phyloP scores from a whole-genome alignment of 768 basidiomycete genomes.

The Amanita exitialis region DNA sequence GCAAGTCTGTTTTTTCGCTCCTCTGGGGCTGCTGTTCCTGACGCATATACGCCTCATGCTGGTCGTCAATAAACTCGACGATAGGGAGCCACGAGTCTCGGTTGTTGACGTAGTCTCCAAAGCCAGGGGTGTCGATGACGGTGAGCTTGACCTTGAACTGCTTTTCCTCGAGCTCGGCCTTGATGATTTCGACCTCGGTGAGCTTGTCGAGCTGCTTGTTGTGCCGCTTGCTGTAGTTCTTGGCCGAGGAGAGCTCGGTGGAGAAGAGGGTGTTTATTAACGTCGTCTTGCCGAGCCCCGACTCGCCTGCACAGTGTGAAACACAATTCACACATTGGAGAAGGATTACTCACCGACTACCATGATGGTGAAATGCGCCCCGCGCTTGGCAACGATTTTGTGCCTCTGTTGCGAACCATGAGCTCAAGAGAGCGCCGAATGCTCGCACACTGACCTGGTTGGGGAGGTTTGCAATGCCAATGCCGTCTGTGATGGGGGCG shows the following conservation, averaged over 20 bases:
- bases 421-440: slow-evolving; percentile 16
- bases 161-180: slow-evolving; percentile 98
- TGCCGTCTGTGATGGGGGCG: slow-evolving; percentile 55
- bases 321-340: background rate
- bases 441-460: slow-evolving; percentile 66
- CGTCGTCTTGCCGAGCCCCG: slow-evolving; percentile 94
- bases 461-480: slow-evolving; percentile 93
- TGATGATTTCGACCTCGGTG: slow-evolving; percentile 98
- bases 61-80: slow-evolving; percentile 96
- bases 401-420: slow-evolving; percentile 58
- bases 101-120: slow-evolving; percentile 99
- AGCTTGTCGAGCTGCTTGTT: slow-evolving; percentile 97
- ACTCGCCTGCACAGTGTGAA: slow-evolving; percentile 58
- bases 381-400: slow-evolving; percentile 97
- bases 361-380: slow-evolving; percentile 98
- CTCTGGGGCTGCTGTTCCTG: slow-evolving; percentile 99
- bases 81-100: slow-evolving; percentile 97
- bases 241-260: slow-evolving; percentile 85
- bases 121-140: slow-evolving; percentile 98
- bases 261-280: slow-evolving; percentile 99
- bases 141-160: slow-evolving; percentile 99
- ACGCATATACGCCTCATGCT: slow-evolving; percentile 91
- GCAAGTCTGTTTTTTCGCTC: slow-evolving; percentile 85
- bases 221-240: slow-evolving; percentile 85
- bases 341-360: slow-evolving; percentile 70